phyloP scores from a whole-genome alignment of 768 basidiomycete genomes.

The Auriscalpium vulgare region DNA sequence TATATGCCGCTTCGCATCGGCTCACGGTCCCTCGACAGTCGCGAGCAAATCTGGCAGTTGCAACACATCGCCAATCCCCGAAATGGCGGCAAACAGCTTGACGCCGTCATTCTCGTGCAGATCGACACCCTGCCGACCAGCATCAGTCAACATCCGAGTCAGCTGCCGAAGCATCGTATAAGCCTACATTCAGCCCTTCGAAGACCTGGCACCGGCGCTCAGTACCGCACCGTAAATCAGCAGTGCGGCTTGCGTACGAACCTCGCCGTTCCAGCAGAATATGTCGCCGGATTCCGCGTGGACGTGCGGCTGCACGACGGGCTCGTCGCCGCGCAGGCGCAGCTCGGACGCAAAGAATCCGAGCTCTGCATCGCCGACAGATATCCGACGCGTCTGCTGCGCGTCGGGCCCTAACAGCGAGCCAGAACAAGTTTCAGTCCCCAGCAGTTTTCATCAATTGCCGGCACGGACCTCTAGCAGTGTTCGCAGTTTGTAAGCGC shows the following conservation, averaged over 20 bases:
- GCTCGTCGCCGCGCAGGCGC: slow-evolving; percentile 51
- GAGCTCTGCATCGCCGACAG: slow-evolving; percentile 22
- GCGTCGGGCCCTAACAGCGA: slow-evolving; percentile 54
- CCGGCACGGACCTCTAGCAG: slow-evolving; percentile 43
- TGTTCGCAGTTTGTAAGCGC: slow-evolving; percentile 31
- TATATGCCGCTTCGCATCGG: slow-evolving; percentile 7
- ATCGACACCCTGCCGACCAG: slow-evolving; percentile 34
- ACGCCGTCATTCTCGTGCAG: slow-evolving; percentile 66
- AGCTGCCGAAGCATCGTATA: neutral
- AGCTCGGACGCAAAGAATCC: slow-evolving; percentile 73
- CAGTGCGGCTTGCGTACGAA: slow-evolving; percentile 19
- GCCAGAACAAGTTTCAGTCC: neutral
- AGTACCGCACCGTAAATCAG: neutral
- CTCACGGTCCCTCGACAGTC: slow-evolving; percentile 77
- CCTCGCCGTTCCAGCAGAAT: slow-evolving; percentile 87
- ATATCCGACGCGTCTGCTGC: slow-evolving; percentile 28
- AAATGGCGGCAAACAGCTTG: slow-evolving; percentile 35
- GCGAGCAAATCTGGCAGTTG: slow-evolving; percentile 48
- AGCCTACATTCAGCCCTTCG: slow-evolving; percentile 61
- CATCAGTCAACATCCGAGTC: neutral
- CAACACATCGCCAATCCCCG: slow-evolving; percentile 19
- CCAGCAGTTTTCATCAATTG: neutral
- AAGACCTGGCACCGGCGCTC: slow-evolving; percentile 42
- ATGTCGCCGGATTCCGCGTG: slow-evolving; percentile 40
- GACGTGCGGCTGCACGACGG: slow-evolving; percentile 61